Base-by-base conservation (phyloP, 257 asterid genomes). In the Vinca minor region DNA sequence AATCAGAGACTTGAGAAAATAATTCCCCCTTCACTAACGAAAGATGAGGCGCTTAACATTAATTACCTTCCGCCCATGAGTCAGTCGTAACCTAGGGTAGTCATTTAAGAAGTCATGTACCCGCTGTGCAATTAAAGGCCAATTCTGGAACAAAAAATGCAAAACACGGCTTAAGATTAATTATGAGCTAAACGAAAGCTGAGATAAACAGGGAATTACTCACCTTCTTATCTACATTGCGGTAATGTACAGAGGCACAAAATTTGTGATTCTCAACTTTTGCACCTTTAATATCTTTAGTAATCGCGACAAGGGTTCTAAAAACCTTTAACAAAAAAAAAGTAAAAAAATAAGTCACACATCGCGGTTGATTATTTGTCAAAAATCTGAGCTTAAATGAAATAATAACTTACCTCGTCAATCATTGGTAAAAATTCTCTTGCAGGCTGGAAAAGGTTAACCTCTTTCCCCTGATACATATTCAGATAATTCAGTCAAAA, bases 181-280 rank as follows among this genome's bases (percentile, higher is more conserved):
- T 58, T 41, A 21, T 32, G 21, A 67, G 63, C 47, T 26, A n/a
- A 62, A 47, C 15, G 21, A 20, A 44, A 28, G 45, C 34, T 6
- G 58, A 17, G 18, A 8, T 17, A 25, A 44, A 39, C n/a, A 61
- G 4, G 4, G 20, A 62, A 36, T 38, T 25, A 70, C 86, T 79
- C 71, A 89, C 98, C 73, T 82, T 87, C 77, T 81, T 87, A 64
- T 87, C 95, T 64, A 86, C 94, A 21, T 88, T 91, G 59, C 98
- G 96, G 59, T 91, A 91, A 79, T 91, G 98, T 70, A 91, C 89
- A 63, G 98, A 84, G 71, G 73, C 77, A 60, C 98, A 91, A 77
- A 91, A 91, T 49, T 86, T 91, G 70, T 88, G 88, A 79, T 91
- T 82, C 85, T 91, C 98, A 63, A 88, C 98, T 83, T 80, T 91